Conservation (phyloP, 1,284 basidiomycete species). For the Thecaphora thlaspeos region DNA sequence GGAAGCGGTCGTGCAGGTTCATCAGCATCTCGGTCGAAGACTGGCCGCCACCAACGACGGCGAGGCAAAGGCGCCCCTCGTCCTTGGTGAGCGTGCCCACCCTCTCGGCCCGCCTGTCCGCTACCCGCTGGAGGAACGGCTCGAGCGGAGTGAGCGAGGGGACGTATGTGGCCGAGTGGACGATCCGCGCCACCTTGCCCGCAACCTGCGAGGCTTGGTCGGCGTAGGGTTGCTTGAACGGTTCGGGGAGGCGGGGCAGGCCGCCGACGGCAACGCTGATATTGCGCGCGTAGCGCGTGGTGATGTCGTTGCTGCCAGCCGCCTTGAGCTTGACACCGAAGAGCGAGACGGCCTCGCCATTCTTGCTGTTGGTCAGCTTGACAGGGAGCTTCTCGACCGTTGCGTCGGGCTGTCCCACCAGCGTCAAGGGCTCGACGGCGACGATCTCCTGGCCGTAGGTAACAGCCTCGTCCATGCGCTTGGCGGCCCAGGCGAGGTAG, state of each 20-base stretch:
- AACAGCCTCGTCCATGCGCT: conserved; percentile 43
- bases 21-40: conserved; percentile 52
- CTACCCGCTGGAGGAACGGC: conserved; percentile 24
- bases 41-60: conserved; percentile 55
- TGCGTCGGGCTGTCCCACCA: conserved; percentile 14
- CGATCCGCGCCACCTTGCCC: conserved; percentile 16
- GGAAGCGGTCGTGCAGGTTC: conserved; percentile 52
- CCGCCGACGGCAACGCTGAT: conserved; percentile 52
- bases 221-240: conserved; percentile 31
- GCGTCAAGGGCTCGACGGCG: conserved; percentile 42
- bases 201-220: conserved; percentile 8
- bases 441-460: conserved; percentile 47
- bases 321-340: conserved; percentile 32
- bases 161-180: conserved; percentile 51
- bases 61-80: conserved; percentile 38
- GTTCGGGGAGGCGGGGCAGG: conserved; percentile 35
- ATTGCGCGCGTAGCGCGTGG: conserved; percentile 39
- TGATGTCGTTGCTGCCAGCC: conserved; percentile 11
- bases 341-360: conserved; percentile 23
- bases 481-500: conserved; percentile 55
- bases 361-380: conserved; percentile 8
- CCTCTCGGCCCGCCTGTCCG: conserved; percentile 10
- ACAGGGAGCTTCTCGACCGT: conserved; percentile 19
- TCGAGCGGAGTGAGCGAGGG: conserved; percentile 43
- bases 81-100: conserved; percentile 7